Base-by-base conservation (phyloP, 306 rosid species). In the Pterocarpus macrocarpus region DNA sequence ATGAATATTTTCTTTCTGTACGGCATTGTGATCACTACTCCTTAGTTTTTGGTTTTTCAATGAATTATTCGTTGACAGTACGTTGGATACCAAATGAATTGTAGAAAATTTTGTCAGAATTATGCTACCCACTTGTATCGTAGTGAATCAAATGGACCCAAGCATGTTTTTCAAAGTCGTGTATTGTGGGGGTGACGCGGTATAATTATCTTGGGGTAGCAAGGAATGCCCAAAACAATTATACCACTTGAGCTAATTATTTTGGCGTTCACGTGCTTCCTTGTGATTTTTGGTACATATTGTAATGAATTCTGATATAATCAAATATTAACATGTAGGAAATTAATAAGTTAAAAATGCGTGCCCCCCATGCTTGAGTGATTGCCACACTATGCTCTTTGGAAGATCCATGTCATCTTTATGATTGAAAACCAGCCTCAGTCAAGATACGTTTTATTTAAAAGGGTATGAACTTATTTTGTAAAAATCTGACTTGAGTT, bases 31-130 rank as follows among this genome's bases (percentile, higher is more conserved):
- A 32, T 1, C 11, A 61, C 36, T 33, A 61, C 41, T 61, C n/a
- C 32, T 61, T 61, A 61, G 39, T 4, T 32, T 30, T 61, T 61
- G 7, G 5, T 11, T 61, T 61, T 30, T 61, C 39, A 61, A 30
- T 61, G 66, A 32, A 61, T 63, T 64, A 64, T 64, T 36, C 47
- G 70, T 36, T 35, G 70, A 64, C 13, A 36, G 7, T 65, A 65
- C 32, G 14, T 64, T 14, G 30, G 17, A 35, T n/a, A 15, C 30
- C 49, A 36, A 64, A 36, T 39, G 38, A 15, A 1, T 6, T 0
- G 5, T 10, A 64, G 7, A 64, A 14, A 35, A 64, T 6, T 5
- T 38, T 38, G 33, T n/a, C 71, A 65, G 71, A 65, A 65, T 41
- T n/a, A 16, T 38, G 33, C 5, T 17, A 41, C n/a, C 8, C 12